Conservation (phyloP, 768 basidiomycete genomes). For the Gautieria morchelliformis region DNA sequence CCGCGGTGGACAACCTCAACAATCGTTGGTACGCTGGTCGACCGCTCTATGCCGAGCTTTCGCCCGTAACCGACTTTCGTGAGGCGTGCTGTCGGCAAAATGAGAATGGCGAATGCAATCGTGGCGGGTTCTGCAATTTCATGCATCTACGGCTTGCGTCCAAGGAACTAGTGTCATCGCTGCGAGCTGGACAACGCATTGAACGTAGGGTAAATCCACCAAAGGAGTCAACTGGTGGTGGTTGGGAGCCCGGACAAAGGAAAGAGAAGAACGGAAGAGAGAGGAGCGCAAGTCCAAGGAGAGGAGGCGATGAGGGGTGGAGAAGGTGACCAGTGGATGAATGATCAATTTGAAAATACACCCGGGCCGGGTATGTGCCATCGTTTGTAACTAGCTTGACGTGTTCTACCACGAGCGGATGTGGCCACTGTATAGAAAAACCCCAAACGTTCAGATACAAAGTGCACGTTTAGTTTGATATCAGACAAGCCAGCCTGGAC, state of each 20-base stretch:
- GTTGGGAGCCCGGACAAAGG: constrained; percentile 62
- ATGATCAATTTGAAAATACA: neutral
- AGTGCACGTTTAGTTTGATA: constrained; percentile 13
- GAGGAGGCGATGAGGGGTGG: constrained; percentile 41
- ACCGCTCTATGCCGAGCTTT: constrained; percentile 93
- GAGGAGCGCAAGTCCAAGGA: constrained; percentile 65
- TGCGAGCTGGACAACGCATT: constrained; percentile 75
- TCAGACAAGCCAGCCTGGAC: constrained; percentile 55
- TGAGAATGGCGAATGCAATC: constrained; percentile 96
- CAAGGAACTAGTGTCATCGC: constrained; percentile 66
- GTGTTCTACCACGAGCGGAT: neutral
- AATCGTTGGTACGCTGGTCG: constrained; percentile 98
- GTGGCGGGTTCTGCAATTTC: constrained; percentile 98
- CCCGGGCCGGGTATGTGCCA: neutral
- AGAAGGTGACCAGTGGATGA: constrained; percentile 49
- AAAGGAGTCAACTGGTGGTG: constrained; percentile 60
- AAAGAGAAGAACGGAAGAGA: constrained; percentile 57
- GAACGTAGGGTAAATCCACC: constrained; percentile 69
- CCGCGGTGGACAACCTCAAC: constrained; percentile 87
- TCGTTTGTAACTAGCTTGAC: neutral
- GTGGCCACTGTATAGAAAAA: neutral
- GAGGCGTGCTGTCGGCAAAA: constrained; percentile 99
- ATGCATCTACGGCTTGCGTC: constrained; percentile 92
- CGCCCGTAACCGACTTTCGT: constrained; percentile 96
- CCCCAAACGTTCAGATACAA: neutral